Base-by-base conservation (phyloP, 139 green algal genomes). In the Chlorella sp. region DNA sequence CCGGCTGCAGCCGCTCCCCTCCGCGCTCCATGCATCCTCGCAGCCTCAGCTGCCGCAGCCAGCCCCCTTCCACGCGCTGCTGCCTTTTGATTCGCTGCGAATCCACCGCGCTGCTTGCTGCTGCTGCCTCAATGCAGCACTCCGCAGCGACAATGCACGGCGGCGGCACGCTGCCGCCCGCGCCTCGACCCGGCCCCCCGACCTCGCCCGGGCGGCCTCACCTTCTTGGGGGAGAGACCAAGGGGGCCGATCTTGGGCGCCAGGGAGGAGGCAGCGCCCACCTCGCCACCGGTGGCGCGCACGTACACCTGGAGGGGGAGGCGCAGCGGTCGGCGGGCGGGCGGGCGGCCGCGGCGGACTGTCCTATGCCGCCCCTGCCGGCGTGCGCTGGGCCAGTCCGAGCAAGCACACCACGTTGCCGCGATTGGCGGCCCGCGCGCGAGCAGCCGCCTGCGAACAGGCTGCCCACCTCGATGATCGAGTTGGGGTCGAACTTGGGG, bases 161-260 rank as follows among this genome's bases (percentile, higher is more conserved):
- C n/a, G n/a, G 35, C 19, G 36, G 19, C 23, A 8, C 4, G 50
- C 78, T 97, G 92, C n/a, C n/a, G n/a, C n/a, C n/a, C n/a, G n/a
- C n/a, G n/a, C n/a, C n/a, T n/a, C n/a, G n/a, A n/a, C n/a, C n/a
- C n/a, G n/a, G n/a, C n/a, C n/a, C n/a, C n/a, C n/a, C n/a, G n/a
- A n/a, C n/a, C n/a, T n/a, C n/a, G n/a, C n/a, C 36, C 17, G 60
- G 35, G 35, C 21, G 60, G 19, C 82, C 93, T 90, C 81, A 98
- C 91, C 92, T 99, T 99, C 90, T 99, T 99, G 61, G 96, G 96
- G 33, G 96, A 99, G 59, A 99, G 91, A 91, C 96, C 96, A 67
- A 99, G 93, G 43, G 96, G 96, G 88, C 96, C 96, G 74, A 99
- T 98, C 92, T 99, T 99, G 41, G 96, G 96, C 25, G 96, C 96